Percentiles rank a stretch among this genome's conserved stretches.
Evolutionary conservation across 2,329 filamentous ascomycete genomes (phyloP).

Genomic region (Ascochyta koolunga): DNA sequence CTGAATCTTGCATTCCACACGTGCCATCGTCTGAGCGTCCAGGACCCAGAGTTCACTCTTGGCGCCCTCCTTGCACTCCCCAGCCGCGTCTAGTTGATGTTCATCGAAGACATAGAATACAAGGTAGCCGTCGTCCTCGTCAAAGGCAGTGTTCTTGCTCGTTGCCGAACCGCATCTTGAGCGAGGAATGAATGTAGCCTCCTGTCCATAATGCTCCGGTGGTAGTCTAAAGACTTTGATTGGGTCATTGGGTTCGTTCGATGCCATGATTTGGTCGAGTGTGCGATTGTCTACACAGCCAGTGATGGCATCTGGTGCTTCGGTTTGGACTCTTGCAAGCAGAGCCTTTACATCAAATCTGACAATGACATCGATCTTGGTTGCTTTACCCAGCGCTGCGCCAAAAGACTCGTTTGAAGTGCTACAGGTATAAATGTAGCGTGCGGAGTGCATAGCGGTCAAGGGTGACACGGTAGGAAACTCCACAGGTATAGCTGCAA

Average conservation of each 20-base stretch:
- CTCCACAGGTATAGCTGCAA: constrained; percentile 70
- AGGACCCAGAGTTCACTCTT: constrained; percentile 72
- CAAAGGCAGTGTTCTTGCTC: constrained; percentile 3
- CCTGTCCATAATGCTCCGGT: constrained; percentile 67
- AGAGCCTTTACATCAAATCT: constrained; percentile 65
- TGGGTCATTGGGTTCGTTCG: constrained; percentile 54
- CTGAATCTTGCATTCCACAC: constrained; percentile 63
- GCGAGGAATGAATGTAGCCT: constrained; percentile 67
- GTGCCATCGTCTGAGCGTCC: constrained; percentile 66
- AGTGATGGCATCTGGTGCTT: constrained; percentile 57
- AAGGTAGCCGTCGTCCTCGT: constrained; percentile 71
- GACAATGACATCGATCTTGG: constrained; percentile 69
- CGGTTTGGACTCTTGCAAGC: constrained; percentile 58
- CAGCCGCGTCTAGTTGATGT: constrained; percentile 61
- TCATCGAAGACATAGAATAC: constrained; percentile 75
- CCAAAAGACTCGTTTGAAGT: constrained; percentile 64
- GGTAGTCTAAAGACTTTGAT: constrained; percentile 69
- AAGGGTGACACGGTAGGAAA: constrained; percentile 66
- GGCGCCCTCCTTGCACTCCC: constrained; percentile 50
- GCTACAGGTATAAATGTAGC: constrained; percentile 72
- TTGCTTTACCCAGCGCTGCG: constrained; percentile 66
- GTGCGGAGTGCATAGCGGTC: constrained; percentile 62
- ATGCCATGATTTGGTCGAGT: constrained; percentile 59
- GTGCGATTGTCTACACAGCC: constrained; percentile 67
- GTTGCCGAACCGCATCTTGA: constrained; percentile 11